These are phyloP conservation scores for Alternaria atra DNA, from an alignment of 2,329 filamentous ascomycete species.

Conservation along the genomic window DNA sequence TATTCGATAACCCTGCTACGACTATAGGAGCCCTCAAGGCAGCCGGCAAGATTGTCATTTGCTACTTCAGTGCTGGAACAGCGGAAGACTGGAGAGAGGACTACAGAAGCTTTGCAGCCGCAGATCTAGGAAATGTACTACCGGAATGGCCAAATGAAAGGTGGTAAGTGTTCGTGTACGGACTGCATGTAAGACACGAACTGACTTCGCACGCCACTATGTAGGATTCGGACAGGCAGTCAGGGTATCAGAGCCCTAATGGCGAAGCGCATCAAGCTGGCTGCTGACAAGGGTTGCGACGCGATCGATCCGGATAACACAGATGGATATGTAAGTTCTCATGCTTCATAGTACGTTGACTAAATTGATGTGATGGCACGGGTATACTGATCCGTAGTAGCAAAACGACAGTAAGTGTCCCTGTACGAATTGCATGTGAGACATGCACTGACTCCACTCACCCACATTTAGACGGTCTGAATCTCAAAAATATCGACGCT, in stretches of 20 bases:
- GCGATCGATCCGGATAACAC: constrained; percentile 47
- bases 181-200: no score
- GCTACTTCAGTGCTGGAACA: constrained; percentile 46
- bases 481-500: constrained; percentile 32
- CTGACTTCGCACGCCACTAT: no score
- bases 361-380: not conserved
- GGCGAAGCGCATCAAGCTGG: constrained; percentile 41
- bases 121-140: constrained; percentile 40
- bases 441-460: no score
- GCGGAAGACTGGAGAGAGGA: constrained; percentile 43
- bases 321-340: constrained; percentile 32
- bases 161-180: constrained; percentile 20
- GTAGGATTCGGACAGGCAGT: constrained; percentile 28
- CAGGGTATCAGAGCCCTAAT: constrained; percentile 39
- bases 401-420: constrained; percentile 35
- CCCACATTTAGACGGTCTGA: constrained; percentile 24
- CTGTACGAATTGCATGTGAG: no score
- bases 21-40: constrained; percentile 32
- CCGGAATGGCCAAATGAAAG: constrained; percentile 44
- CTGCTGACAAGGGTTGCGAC: constrained; percentile 43
- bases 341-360: not conserved
- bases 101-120: constrained; percentile 31
- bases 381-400: constrained; percentile 24
- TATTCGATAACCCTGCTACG: constrained; percentile 39
- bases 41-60: constrained; percentile 41